Evolutionary conservation across 345 rosid species (phyloP).

Genomic region (Eucalyptus melliodora): DNA sequence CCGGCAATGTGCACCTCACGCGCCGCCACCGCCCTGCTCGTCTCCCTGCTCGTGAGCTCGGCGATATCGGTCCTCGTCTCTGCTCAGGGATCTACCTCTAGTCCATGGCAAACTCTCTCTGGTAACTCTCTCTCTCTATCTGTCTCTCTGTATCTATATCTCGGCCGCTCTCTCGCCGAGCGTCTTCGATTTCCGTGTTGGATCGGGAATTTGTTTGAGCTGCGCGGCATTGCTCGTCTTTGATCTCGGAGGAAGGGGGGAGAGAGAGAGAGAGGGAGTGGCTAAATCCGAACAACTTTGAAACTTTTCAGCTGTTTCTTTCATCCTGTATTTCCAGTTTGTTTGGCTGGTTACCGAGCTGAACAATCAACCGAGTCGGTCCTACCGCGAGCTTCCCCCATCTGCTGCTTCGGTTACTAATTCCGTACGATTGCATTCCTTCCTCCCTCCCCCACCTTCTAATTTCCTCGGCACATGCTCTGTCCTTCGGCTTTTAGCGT

Average conservation of each 20-base stretch:
- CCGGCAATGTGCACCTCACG: slow-evolving; percentile 26
- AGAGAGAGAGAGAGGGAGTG: background rate
- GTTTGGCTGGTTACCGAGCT: background rate
- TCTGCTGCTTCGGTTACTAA: background rate
- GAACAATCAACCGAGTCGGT: background rate
- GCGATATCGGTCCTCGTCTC: slow-evolving; percentile 18
- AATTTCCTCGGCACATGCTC: background rate
- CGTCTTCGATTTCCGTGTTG: background rate
- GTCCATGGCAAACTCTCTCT: slow-evolving; percentile 40
- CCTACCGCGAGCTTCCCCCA: background rate
- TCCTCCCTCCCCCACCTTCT: background rate
- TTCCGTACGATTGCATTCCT: background rate
- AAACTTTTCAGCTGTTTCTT: background rate
- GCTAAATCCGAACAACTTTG: background rate
- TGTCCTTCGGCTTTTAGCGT: background rate
- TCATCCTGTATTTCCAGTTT: background rate
- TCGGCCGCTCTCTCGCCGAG: background rate
- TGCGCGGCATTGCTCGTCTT: background rate
- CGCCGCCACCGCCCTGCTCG: slow-evolving; percentile 6
- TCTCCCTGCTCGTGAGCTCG: slow-evolving; percentile 10
- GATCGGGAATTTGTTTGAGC: background rate
- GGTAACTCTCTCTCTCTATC: slow-evolving; percentile 13
- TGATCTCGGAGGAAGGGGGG: background rate
- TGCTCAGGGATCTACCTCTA: slow-evolving; percentile 43
- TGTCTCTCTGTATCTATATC: background rate